Conservation (phyloP, 2,329 filamentous ascomycete genomes). For the Cadophora malorum region DNA sequence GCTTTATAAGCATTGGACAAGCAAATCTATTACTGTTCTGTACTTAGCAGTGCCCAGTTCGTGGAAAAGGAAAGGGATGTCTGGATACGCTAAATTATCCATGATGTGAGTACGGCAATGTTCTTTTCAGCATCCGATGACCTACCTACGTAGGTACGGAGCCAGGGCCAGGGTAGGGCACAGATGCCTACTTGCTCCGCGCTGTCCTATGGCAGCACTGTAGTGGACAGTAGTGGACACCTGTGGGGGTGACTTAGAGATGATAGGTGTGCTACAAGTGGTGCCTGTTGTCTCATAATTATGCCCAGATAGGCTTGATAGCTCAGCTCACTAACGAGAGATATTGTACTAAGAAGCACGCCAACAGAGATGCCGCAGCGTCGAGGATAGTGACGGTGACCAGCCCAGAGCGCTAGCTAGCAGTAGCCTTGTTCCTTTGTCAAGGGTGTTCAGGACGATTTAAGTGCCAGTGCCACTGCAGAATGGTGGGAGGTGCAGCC, state of each 20-base stretch:
- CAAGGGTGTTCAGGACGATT: conserved; percentile 1
- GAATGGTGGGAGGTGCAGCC: conserved; percentile 17
- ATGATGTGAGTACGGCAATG: conserved; percentile 11
- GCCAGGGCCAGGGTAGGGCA: background rate
- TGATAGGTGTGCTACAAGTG: conserved; percentile 17
- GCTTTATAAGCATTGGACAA: background rate
- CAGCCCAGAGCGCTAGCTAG: background rate
- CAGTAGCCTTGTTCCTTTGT: background rate
- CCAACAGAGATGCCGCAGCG: conserved; percentile 15
- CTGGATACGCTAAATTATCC: background rate
- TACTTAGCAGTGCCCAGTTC: background rate
- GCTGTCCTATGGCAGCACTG: conserved; percentile 1
- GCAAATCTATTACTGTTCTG: background rate
- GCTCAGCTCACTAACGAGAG: background rate
- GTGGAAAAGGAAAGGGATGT: background rate
- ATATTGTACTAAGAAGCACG: background rate
- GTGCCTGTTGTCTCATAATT: background rate
- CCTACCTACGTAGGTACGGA: background rate
- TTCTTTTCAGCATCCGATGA: conserved; percentile 9
- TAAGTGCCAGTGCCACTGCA: conserved; percentile 5
- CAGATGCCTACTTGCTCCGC: conserved; percentile 21
- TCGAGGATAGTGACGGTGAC: conserved; percentile 2
- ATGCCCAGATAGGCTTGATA: conserved; percentile 17
- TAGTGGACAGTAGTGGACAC: conserved; percentile 3
- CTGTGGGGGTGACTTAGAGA: conserved; percentile 15